phyloP scores from a whole-genome alignment of 352 stramenopile species.

The Phytopythium cucurbitacearum region DNA sequence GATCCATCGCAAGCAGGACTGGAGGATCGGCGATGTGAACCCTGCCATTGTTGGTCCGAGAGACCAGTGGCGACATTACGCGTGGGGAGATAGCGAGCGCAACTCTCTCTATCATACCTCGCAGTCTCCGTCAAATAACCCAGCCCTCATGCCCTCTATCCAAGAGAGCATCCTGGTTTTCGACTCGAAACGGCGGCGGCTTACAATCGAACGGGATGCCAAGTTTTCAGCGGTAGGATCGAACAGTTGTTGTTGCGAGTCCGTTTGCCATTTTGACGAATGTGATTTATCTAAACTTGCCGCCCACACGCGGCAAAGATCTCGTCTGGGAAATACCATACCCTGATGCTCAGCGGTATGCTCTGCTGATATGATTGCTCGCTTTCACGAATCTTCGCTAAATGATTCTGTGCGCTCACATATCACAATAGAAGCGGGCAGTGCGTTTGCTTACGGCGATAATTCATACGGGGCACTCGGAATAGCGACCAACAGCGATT shows the following conservation, averaged over 20 bases:
- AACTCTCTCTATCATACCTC: conserved; percentile 27
- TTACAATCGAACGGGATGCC: conserved; percentile 52
- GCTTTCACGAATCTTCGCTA: neutral
- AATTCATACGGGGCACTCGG: conserved; percentile 60
- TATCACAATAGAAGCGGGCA: conserved; percentile 43
- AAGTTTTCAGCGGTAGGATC: conserved; percentile 55
- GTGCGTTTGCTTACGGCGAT: conserved; percentile 67
- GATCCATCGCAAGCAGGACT: conserved; percentile 67
- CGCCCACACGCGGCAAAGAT: conserved; percentile 21
- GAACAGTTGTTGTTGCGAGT: neutral
- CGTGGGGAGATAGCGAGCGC: conserved; percentile 58
- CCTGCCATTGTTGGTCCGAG: conserved; percentile 50
- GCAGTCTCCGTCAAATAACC: conserved; percentile 7
- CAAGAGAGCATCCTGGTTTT: conserved; percentile 43
- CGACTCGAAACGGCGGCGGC: conserved; percentile 27
- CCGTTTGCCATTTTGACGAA: neutral
- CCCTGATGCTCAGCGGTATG: conserved; percentile 61
- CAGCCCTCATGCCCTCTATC: conserved; percentile 35
- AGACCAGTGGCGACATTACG: conserved; percentile 61
- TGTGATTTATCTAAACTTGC: no score
- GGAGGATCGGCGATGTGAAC: conserved; percentile 73
- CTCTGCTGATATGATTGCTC: neutral
- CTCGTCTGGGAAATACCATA: conserved; percentile 72
- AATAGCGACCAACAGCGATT: neutral
- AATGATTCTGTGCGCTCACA: neutral